A percentile compares a stretch with the other conserved stretches of the same genome.
These are phyloP conservation scores for Gynochthodes officinalis DNA, from an alignment of 257 asterid genomes.

Conservation along the genomic window DNA sequence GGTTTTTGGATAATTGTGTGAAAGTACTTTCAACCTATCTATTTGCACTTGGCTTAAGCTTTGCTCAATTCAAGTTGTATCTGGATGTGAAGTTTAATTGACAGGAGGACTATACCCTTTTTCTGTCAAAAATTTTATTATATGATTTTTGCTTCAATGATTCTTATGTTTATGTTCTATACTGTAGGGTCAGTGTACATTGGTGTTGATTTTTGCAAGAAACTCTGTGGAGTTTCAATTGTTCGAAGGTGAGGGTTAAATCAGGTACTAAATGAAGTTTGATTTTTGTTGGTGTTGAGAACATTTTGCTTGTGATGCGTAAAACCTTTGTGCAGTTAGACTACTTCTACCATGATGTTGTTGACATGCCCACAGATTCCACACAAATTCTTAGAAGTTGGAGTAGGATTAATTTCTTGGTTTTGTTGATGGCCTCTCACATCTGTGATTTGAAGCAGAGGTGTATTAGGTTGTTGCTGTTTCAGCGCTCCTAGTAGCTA, in stretches of 20 bases:
- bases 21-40: too few species aligned
- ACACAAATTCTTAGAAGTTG: background rate
- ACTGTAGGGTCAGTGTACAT: constrained; percentile 75
- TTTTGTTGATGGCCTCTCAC: background rate
- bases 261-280: constrained; percentile 1
- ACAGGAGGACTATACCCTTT: background rate
- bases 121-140: background rate
- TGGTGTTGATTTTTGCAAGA: constrained; percentile 99
- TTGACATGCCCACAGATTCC: background rate
- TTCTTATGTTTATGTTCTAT: constrained; percentile 18
- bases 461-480: background rate
- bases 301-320: constrained; percentile 7
- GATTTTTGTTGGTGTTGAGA: background rate
- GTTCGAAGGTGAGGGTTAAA: constrained; percentile 72
- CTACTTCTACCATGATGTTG: background rate
- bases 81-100: background rate
- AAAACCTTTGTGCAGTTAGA: background rate
- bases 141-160: background rate
- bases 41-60: too few species aligned
- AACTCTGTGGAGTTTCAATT: constrained; percentile 95
- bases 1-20: too few species aligned
- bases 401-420: background rate
- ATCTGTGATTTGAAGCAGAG: background rate
- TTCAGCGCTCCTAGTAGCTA: too few species aligned
- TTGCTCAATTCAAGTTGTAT: too few species aligned